Conservation (phyloP, 495 filamentous ascomycete genomes). For the Talaromyces adpressus region DNA sequence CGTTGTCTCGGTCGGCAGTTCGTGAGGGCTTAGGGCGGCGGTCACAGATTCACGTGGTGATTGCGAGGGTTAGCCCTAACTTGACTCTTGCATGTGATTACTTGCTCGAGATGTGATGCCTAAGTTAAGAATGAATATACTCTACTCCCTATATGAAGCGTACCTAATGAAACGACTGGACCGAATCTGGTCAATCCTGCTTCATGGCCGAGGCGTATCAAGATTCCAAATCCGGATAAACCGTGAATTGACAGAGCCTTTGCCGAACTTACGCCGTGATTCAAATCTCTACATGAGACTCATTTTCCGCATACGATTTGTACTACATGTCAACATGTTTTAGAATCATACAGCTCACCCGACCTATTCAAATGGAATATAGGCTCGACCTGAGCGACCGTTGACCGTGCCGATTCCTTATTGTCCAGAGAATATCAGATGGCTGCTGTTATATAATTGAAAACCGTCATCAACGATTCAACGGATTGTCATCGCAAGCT, state of each 20-base stretch:
- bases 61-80: background rate
- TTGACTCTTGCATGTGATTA: background rate
- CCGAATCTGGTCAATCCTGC: background rate
- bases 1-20: background rate
- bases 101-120: background rate
- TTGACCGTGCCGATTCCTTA: background rate
- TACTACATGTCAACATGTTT: too few species aligned
- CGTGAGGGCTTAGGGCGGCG: too few species aligned
- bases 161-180: background rate
- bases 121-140: background rate
- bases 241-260: background rate
- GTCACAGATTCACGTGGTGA: background rate
- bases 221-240: background rate
- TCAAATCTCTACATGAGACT: background rate
- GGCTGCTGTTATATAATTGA: background rate
- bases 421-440: background rate
- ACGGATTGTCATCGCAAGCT: background rate
- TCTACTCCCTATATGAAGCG: too few species aligned
- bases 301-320: too few species aligned
- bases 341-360: background rate
- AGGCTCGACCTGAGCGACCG: background rate
- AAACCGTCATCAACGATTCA: background rate
- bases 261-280: background rate
- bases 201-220: background rate
- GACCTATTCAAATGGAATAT: background rate